phyloP scores from a whole-genome alignment of 768 basidiomycete genomes.

The Russula olivacea region DNA sequence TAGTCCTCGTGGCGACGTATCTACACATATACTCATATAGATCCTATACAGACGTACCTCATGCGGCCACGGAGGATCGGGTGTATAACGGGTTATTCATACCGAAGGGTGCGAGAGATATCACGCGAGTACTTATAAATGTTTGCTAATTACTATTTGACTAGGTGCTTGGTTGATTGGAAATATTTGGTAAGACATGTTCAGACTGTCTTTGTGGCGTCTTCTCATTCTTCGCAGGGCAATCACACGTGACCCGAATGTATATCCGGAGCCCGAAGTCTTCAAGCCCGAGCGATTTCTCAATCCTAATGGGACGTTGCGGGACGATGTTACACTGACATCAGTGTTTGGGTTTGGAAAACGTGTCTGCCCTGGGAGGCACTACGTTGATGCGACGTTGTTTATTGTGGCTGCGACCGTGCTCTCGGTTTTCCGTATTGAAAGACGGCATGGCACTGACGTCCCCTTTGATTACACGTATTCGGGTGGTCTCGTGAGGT shows the following conservation, averaged over 20 bases:
- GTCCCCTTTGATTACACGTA: neutral
- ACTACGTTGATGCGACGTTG: slow-evolving; percentile 10
- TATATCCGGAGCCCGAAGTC: slow-evolving; percentile 10
- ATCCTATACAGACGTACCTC: slow-evolving; percentile 2
- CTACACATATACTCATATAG: neutral
- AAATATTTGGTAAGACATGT: neutral
- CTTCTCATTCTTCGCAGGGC: slow-evolving; percentile 1
- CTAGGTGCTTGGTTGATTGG: neutral
- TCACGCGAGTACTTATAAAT: neutral
- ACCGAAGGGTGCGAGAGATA: slow-evolving; percentile 15
- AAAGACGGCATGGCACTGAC: neutral
- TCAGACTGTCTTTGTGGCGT: neutral
- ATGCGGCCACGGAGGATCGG: slow-evolving; percentile 5
- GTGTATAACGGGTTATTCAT: slow-evolving; percentile 16
- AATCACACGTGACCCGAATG: slow-evolving; percentile 5
- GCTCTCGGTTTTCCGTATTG: slow-evolving; percentile 4
- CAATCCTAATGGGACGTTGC: neutral
- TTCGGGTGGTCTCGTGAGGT: neutral
- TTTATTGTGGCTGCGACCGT: slow-evolving; percentile 9
- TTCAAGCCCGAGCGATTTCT: slow-evolving; percentile 10
- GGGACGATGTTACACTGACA: neutral
- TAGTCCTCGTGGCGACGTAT: neutral
- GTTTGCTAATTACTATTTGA: neutral
- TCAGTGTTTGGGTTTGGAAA: slow-evolving; percentile 4
- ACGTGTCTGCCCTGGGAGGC: slow-evolving; percentile 15